phyloP scores from a whole-genome alignment of 1,139 yeast genomes.

The Blastobotrys illinoisensis region DNA sequence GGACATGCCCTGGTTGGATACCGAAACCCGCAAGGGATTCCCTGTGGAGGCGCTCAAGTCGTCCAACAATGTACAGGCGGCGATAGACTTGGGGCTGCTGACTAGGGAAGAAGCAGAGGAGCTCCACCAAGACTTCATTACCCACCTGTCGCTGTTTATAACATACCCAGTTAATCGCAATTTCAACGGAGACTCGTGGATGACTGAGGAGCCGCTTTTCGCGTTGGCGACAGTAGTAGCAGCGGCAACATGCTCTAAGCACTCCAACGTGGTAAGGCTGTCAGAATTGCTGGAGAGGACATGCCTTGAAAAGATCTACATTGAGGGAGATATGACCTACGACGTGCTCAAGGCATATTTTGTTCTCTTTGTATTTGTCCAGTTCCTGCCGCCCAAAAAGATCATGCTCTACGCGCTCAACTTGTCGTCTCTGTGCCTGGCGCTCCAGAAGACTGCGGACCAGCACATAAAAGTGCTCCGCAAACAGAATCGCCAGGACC shows the following conservation, averaged over 20 bases:
- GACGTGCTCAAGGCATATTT: neutral
- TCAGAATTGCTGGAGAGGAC: neutral
- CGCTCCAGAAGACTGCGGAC: neutral
- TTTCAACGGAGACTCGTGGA: neutral
- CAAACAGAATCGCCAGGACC: neutral
- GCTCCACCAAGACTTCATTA: slow-evolving; percentile 36
- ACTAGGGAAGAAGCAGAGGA: slow-evolving; percentile 28
- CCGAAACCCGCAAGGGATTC: neutral
- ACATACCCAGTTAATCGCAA: neutral
- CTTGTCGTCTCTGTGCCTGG: neutral
- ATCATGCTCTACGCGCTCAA: neutral
- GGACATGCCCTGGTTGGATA: neutral
- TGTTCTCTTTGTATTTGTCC: neutral
- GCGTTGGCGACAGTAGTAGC: neutral
- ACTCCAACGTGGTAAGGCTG: neutral
- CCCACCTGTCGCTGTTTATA: slow-evolving; percentile 35
- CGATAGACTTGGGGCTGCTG: slow-evolving; percentile 33
- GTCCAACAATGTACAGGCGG: slow-evolving; percentile 39
- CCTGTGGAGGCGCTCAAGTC: neutral
- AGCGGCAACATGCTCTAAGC: neutral
- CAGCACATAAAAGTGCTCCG: neutral
- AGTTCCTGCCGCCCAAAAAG: neutral
- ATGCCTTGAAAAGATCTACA: neutral
- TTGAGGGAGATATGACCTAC: neutral
- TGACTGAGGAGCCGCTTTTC: neutral